These are phyloP conservation scores for Lobulomyces angularis DNA, from an alignment of 192 early-diverging fungal species.

Conservation along the genomic window DNA sequence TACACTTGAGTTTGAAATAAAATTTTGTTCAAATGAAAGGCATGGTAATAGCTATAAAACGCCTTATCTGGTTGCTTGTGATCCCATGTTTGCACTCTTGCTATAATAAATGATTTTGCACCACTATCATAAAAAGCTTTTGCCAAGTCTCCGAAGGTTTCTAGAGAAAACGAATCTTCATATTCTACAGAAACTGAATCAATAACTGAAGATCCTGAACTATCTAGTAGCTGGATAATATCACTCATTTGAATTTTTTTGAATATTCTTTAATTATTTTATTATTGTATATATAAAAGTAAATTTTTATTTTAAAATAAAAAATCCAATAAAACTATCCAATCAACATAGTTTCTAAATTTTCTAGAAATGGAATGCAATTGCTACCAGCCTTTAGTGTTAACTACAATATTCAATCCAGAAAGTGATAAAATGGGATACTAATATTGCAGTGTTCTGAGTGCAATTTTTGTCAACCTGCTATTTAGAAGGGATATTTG, in stretches of 20 bases:
- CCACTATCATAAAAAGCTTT: constrained; percentile 21
- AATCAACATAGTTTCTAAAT: too few species aligned
- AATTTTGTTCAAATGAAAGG: constrained; percentile 50
- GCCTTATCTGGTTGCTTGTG: constrained; percentile 46
- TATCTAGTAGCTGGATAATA: constrained; percentile 41
- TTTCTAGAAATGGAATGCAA: too few species aligned
- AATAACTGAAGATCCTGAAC: constrained; percentile 27
- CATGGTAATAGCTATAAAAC: constrained; percentile 49
- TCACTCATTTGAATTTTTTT: constrained; percentile 19
- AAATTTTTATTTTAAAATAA: too few species aligned
- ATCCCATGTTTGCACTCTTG: constrained; percentile 51
- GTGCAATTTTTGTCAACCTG: too few species aligned
- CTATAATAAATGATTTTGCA: constrained; percentile 40
- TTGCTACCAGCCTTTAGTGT: too few species aligned
- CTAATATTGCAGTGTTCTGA: too few species aligned
- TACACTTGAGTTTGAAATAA: constrained; percentile 54
- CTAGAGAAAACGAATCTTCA: constrained; percentile 49
- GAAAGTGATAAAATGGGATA: too few species aligned
- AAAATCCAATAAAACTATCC: too few species aligned
- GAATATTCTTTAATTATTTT: too few species aligned
- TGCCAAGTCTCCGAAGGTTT: constrained; percentile 40
- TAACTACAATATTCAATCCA: too few species aligned
- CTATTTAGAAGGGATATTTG: too few species aligned
- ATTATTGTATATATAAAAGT: too few species aligned
- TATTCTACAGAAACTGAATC: constrained; percentile 47